These are phyloP conservation scores for Colletotrichum eleusines DNA, from an alignment of 2,329 filamentous ascomycete species.

Conservation along the genomic window DNA sequence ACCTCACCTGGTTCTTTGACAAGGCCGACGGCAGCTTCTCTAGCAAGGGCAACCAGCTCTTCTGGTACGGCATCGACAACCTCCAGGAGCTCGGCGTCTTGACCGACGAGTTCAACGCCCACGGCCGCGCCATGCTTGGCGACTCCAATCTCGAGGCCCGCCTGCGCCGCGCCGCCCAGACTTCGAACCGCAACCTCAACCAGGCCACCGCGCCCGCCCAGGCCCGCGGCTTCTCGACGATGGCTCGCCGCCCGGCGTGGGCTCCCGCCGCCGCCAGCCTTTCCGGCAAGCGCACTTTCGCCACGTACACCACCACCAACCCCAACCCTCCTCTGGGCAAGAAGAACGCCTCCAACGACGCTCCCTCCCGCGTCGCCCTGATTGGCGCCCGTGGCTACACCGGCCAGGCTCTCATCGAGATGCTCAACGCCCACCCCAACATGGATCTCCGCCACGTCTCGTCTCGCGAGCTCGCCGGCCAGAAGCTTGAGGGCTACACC, in stretches of 20 bases:
- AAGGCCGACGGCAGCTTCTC: constrained; percentile 94
- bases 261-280: constrained; percentile 40
- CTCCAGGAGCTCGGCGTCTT: constrained; percentile 84
- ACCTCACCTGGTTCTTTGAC: constrained; percentile 97
- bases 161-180: constrained; percentile 80
- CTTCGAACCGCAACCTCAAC: constrained; percentile 68
- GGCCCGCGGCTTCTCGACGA: constrained; percentile 74
- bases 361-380: constrained; percentile 83
- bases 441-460: constrained; percentile 94
- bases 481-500: constrained; percentile 88
- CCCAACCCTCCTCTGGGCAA: constrained; percentile 91
- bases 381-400: constrained; percentile 96
- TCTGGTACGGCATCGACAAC: constrained; percentile 93
- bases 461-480: constrained; percentile 89
- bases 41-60: constrained; percentile 87
- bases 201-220: constrained; percentile 44
- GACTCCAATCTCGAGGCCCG: constrained; percentile 91
- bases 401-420: constrained; percentile 87
- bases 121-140: constrained; percentile 88
- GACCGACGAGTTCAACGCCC: constrained; percentile 85
- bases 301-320: constrained; percentile 73
- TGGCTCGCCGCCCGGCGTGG: constrained; percentile 54
- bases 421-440: constrained; percentile 88
- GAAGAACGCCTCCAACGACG: constrained; percentile 82
- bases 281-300: constrained; percentile 44